These are phyloP conservation scores for Aureobasidium leucospermi DNA, from an alignment of 2,329 filamentous ascomycete genomes.

Conservation along the genomic window DNA sequence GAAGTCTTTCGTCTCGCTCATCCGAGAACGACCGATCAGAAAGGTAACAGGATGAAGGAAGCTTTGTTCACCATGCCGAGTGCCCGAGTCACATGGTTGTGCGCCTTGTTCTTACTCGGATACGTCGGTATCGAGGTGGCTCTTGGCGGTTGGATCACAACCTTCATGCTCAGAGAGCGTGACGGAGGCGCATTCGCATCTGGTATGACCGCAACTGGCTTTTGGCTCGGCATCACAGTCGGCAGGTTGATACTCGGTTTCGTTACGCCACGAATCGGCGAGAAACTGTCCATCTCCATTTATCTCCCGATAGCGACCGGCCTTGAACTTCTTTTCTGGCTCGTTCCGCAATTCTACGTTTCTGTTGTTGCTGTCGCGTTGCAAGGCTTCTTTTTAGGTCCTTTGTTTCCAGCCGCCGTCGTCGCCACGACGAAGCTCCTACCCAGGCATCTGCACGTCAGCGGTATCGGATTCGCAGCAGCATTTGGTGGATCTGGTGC, in stretches of 20 bases:
- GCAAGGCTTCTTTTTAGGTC: slow-evolving; percentile 73
- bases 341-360: slow-evolving; percentile 68
- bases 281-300: slow-evolving; percentile 51
- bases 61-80: slow-evolving; percentile 40
- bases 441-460: slow-evolving; percentile 65
- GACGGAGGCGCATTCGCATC: slow-evolving; percentile 61
- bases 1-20: slow-evolving; percentile 48
- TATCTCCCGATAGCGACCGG: slow-evolving; percentile 60
- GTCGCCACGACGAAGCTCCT: slow-evolving; percentile 68
- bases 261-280: slow-evolving; percentile 64
- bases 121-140: slow-evolving; percentile 55
- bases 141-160: slow-evolving; percentile 68
- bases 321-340: slow-evolving; percentile 70
- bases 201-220: slow-evolving; percentile 70
- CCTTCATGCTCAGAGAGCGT: slow-evolving; percentile 77
- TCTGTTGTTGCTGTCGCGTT: slow-evolving; percentile 64
- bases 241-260: slow-evolving; percentile 69
- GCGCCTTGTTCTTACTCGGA: slow-evolving; percentile 64
- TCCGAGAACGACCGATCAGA: slow-evolving; percentile 35
- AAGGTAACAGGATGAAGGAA: slow-evolving; percentile 45
- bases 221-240: slow-evolving; percentile 75
- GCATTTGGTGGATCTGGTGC: slow-evolving; percentile 70
- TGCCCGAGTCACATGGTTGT: slow-evolving; percentile 62
- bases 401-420: slow-evolving; percentile 68
- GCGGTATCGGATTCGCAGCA: slow-evolving; percentile 72